Evolutionary conservation across 768 basidiomycete species (phyloP).

Genomic region (Leccinum rimulosum): DNA sequence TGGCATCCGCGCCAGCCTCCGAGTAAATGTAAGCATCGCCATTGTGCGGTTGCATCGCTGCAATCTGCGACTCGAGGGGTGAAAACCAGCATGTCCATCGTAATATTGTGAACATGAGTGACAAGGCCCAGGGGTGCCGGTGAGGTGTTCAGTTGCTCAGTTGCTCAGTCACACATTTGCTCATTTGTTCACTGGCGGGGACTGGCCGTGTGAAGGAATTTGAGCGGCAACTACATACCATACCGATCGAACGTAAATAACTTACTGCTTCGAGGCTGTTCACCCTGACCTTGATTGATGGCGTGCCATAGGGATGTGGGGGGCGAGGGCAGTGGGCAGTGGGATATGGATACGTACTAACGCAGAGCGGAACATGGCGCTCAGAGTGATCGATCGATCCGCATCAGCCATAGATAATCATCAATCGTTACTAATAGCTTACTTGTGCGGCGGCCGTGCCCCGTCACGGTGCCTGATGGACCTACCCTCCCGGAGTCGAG

Average conservation of each 20-base stretch:
- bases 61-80: not conserved
- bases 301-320: not conserved
- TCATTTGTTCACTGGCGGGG: not conserved
- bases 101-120: not conserved
- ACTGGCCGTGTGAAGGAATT: not conserved
- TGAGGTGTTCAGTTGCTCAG: not conserved
- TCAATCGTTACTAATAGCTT: not conserved
- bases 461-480: not conserved
- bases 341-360: not conserved
- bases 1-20: not conserved
- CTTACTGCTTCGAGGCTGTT: not conserved
- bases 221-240: not conserved
- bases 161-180: not conserved
- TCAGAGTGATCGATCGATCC: not conserved
- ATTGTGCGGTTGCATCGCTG: not conserved
- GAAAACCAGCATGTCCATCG: not conserved
- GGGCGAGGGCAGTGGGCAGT: not conserved
- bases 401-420: not conserved
- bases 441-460: not conserved
- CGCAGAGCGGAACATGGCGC: not conserved
- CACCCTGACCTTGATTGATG: not conserved
- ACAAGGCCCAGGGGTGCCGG: not conserved
- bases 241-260: not conserved
- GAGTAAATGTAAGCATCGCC: not conserved
- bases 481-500: not conserved